Percentiles rank a stretch among this genome's conserved stretches.
These are phyloP conservation scores for Secale cereale DNA, from an alignment of 176 grass and related monocot species.

Conservation along the genomic window DNA sequence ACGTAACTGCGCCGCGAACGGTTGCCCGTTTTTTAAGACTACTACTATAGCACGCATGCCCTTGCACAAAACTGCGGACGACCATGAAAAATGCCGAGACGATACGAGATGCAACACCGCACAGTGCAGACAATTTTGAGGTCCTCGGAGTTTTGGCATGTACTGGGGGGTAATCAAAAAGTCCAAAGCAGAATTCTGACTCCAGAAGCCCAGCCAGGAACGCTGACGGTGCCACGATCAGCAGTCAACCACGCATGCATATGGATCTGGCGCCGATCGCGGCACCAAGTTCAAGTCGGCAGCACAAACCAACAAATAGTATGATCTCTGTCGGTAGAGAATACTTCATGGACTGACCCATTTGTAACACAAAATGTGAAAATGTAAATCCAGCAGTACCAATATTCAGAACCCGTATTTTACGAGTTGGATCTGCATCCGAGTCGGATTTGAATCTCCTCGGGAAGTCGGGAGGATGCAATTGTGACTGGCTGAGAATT, in stretches of 20 bases:
- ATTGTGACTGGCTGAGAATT: not conserved
- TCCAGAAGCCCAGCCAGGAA: not conserved
- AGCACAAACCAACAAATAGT: not conserved
- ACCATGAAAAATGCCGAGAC: not conserved
- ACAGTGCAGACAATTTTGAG: not conserved
- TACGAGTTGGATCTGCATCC: not conserved
- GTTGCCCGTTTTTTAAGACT: no score
- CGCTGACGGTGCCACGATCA: not conserved
- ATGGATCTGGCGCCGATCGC: not conserved
- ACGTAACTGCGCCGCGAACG: not conserved
- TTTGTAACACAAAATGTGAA: not conserved
- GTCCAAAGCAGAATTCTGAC: not conserved
- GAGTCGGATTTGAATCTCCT: slow-evolving; percentile 1
- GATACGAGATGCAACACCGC: no score
- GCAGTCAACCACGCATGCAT: not conserved
- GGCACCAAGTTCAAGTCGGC: not conserved
- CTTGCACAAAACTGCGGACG: not conserved
- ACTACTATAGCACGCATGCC: not conserved
- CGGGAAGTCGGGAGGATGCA: not conserved
- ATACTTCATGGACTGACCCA: not conserved
- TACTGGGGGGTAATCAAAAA: not conserved
- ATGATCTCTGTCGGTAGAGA: not conserved
- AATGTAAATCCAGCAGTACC: no score
- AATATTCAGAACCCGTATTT: no score
- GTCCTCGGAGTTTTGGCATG: not conserved